A percentile compares a stretch with the other conserved stretches of the same genome.
Evolutionary conservation across 2,329 filamentous ascomycete species (phyloP).

Genomic region (Penicillium sp.): DNA sequence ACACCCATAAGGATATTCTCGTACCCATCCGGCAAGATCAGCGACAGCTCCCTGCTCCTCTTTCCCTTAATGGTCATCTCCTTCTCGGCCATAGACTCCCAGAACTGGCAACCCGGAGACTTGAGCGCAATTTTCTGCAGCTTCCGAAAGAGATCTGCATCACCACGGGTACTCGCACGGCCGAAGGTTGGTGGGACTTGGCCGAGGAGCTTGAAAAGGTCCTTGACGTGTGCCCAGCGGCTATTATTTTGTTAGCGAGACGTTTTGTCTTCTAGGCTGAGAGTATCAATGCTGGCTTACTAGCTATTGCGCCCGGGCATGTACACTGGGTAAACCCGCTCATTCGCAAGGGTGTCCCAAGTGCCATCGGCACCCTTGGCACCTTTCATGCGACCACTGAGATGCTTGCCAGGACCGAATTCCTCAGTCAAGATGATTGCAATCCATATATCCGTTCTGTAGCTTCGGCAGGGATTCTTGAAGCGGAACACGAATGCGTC

Average conservation of each 20-base stretch:
- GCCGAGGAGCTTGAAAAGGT: constrained; percentile 6
- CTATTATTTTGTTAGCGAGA: not conserved
- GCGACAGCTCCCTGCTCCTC: not conserved
- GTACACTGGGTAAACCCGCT: constrained; percentile 12
- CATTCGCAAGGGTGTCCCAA: constrained; percentile 5
- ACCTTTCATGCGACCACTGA: constrained; percentile 5
- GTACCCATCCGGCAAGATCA: constrained; percentile 5
- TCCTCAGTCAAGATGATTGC: constrained; percentile 3
- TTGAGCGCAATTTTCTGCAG: constrained; percentile 4
- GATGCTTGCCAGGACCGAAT: constrained; percentile 1
- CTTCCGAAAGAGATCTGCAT: constrained; percentile 4
- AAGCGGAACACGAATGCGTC: constrained; percentile 9
- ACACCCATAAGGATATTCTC: not conserved
- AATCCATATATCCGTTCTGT: constrained; percentile 16
- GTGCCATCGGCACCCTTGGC: not conserved
- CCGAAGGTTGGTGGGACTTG: not conserved
- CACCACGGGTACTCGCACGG: not conserved
- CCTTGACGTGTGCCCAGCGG: constrained; percentile 3
- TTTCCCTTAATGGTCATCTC: constrained; percentile 10
- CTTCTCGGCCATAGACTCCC: constrained; percentile 13
- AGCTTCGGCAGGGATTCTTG: constrained; percentile 7
- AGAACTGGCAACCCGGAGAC: constrained; percentile 5
- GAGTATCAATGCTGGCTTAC: constrained; percentile 7
- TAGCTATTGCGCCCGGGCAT: constrained; percentile 15
- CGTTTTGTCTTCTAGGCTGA: not conserved